Evolutionary conservation across 1,139 yeast genomes (phyloP).

Genomic region (Hemisphaericaspora xylofermentans): DNA sequence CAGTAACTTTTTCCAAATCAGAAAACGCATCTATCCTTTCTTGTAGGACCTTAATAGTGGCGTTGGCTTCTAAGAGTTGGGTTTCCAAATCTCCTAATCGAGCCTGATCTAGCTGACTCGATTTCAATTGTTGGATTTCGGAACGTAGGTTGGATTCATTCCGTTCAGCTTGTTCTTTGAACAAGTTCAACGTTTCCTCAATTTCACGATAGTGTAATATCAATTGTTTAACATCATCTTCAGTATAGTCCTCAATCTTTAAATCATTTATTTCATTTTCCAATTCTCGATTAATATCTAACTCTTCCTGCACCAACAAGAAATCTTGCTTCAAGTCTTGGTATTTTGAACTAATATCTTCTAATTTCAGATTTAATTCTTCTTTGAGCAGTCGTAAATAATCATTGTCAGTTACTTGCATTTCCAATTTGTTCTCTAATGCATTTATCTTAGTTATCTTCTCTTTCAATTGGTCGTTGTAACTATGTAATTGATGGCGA

Average conservation of each 20-base stretch:
- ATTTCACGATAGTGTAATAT: conserved; percentile 32
- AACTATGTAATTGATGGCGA: conserved; percentile 18
- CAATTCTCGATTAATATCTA: conserved; percentile 40
- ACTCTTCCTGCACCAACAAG: conserved; percentile 46
- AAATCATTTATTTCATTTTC: conserved; percentile 32
- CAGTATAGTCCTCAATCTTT: conserved; percentile 16
- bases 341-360: conserved; percentile 33
- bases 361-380: conserved; percentile 28
- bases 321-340: conserved; percentile 41
- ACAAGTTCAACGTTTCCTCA: conserved; percentile 38
- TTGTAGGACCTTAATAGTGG: conserved; percentile 44
- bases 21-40: conserved; percentile 41
- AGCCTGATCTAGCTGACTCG: conserved; percentile 12
- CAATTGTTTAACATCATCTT: conserved; percentile 21
- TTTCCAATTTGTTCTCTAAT: conserved; percentile 47
- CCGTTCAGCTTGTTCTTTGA: conserved; percentile 34
- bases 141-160: conserved; percentile 22
- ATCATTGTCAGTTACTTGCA: conserved; percentile 54
- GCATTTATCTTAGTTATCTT: conserved; percentile 6
- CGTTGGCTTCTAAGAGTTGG: conserved; percentile 33
- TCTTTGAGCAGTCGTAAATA: conserved; percentile 45
- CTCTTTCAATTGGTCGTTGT: conserved; percentile 19
- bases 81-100: conserved; percentile 13
- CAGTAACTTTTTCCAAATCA: conserved; percentile 51
- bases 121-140: conserved; percentile 27